Base-by-base conservation (phyloP, 2,329 filamentous ascomycete species). In the Apiospora pterosperma region DNA sequence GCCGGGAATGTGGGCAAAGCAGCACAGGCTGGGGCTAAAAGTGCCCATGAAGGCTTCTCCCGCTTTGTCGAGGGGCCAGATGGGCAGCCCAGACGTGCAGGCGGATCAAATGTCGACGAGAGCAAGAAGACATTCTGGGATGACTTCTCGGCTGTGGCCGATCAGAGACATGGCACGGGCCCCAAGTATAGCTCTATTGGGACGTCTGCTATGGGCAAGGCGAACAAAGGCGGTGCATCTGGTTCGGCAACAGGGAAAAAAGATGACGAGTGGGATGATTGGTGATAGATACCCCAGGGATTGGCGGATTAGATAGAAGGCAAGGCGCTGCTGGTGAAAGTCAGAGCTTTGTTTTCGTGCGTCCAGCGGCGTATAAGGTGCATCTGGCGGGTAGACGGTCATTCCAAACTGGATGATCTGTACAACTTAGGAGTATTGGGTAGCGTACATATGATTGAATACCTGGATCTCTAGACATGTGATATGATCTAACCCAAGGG, bases 91-190 rank as follows among this genome's bases (percentile, higher is more conserved):
- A 65, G 68, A 70, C 68, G 36, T 77, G 75, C 60, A 73, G 79
- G 64, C 8, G 74, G 77, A 64, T 79, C 74, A 63, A 80, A 77
- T 64, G 72, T 88, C 62, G 83, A 89, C 72, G 83, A 82, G 84
- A 90, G 76, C 85, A 91, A 90, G 78, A 90, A 90, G 75, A 90
- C 92, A 70, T 97, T 97, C 78, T 97, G 94, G 94, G 94, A 97
- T 75, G 90, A 91, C 70, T 97, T 98, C 78, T 90, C 93, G 0
- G 87, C 85, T 34, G 77, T 90, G 31, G 90, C 88, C 0, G 85
- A 90, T 78, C 82, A 86, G 72, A 77, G 79, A 65, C 78, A 80
- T 65, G 75, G 69, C 48, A 74, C 73, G 14, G 75, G 74, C 52
- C 77, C 72, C 36, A 75, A 75, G 69, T 74, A 79, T 64, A 85